These are phyloP conservation scores for Musa beccarii DNA, from an alignment of 176 grass and related monocot species.

Conservation along the genomic window DNA sequence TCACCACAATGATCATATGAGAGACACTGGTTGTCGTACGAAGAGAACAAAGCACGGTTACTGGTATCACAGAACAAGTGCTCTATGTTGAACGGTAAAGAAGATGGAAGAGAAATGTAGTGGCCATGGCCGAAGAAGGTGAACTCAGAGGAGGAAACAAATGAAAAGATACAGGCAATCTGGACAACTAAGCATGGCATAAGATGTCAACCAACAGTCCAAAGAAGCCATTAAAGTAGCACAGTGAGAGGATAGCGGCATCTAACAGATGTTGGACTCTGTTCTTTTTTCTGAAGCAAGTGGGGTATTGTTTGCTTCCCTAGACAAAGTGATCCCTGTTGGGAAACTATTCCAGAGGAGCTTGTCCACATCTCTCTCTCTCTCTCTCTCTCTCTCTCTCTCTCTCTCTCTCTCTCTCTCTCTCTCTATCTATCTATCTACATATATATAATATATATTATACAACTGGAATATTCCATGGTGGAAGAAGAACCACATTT, in stretches of 20 bases:
- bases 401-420: background rate
- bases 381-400: background rate
- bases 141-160: constrained; percentile 23
- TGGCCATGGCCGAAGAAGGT: constrained; percentile 21
- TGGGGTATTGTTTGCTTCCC: constrained; percentile 38
- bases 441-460: too few relatives aligned
- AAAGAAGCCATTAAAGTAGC: constrained; percentile 29
- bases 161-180: constrained; percentile 22
- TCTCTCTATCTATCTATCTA: background rate
- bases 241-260: constrained; percentile 22
- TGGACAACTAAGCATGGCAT: constrained; percentile 35
- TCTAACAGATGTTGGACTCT: constrained; percentile 27
- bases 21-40: too few relatives aligned
- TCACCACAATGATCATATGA: too few relatives aligned
- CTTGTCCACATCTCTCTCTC: background rate
- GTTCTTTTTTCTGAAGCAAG: constrained; percentile 17
- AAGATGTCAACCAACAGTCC: constrained; percentile 30
- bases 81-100: constrained; percentile 8
- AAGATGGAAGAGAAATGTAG: background rate
- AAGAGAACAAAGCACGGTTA: too few relatives aligned
- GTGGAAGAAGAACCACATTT: too few relatives aligned
- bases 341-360: background rate
- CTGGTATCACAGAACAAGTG: too few relatives aligned
- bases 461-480: too few relatives aligned
- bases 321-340: constrained; percentile 16